Evolutionary conservation across 805 yeast species (phyloP).

Genomic region (Starmerella sirachaensis): DNA sequence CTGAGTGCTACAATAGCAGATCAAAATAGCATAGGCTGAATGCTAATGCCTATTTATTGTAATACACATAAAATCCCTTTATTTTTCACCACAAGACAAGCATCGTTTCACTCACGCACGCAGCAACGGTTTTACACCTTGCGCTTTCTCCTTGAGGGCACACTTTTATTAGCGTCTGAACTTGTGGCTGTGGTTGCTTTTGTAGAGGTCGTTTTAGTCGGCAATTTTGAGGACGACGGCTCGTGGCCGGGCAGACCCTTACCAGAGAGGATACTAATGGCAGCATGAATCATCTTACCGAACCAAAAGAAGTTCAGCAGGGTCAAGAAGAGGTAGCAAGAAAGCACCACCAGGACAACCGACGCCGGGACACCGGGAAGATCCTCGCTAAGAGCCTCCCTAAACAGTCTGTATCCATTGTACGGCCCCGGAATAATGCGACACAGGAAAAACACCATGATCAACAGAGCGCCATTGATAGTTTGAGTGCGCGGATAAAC

Average conservation of each 20-base stretch:
- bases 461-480: conserved; percentile 60
- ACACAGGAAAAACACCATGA: conserved; percentile 59
- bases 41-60: no score
- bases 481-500: conserved; percentile 43
- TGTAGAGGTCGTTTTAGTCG: not conserved
- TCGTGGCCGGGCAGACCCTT: not conserved
- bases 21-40: not conserved
- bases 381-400: conserved; percentile 26
- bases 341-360: conserved; percentile 40
- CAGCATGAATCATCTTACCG: conserved; percentile 52
- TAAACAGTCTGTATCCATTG: conserved; percentile 40
- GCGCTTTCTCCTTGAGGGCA: no score
- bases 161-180: no score
- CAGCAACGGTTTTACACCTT: no score
- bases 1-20: conserved; percentile 21
- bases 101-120: no score
- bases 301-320: conserved; percentile 76
- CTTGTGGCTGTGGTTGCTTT: no score
- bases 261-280: conserved; percentile 13
- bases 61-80: no score
- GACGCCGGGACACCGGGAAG: conserved; percentile 34
- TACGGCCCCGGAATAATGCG: conserved; percentile 81
- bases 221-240: not conserved
- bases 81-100: no score
- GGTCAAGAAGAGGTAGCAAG: conserved; percentile 52